Evolutionary conservation across 2,329 filamentous ascomycete genomes (phyloP), one percentile per base, ranked within the genome.

Genomic region (Fusarium continuum): DNA sequence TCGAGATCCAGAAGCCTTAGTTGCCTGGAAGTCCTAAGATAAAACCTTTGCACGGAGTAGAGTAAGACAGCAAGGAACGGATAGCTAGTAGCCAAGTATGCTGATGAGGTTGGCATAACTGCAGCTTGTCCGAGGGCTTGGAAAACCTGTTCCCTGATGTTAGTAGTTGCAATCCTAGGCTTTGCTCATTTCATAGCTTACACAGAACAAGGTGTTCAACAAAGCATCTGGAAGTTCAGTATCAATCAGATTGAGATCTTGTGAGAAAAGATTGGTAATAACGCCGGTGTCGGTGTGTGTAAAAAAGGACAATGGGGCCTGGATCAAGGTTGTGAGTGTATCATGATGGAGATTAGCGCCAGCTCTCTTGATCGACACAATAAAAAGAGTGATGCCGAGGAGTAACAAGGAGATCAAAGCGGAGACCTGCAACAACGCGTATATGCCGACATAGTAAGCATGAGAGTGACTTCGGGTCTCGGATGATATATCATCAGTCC

Each of bases 21-120:
- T 69, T 88, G 85, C 1, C 85, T 77, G 0, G 85, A 87, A 0
- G 85, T 88, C 1, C 82, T 78, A 2, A 88, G 78, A 64, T 88
- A 88, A 47, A 85, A 78, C 36, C 78, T 80, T 61, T 87, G 85
- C 2, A 88, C 71, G 3, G 75, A 50, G 46, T 80, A 87, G 1
- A 86, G 60, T 0, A 79, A 58, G 2, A 66, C 71, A 5, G 79
- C 49, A 1, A 86, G 68, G 6, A 82, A 72, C 0, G 85, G 85
- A 53, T 85, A 82, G 1, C 76, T 73, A n/a, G 82, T 75, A 1
- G 78, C 77, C 1, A 82, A 73, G 51, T 78, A 83, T 67, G 55
- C 78, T 61, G 50, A 79, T 62, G 53, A 64, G 1, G 60, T 58
- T 2, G 76, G 77, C 10, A 85, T 32, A 8, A 69, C 51, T 6